These are phyloP conservation scores for Ascochyta viciae-villosae DNA, from an alignment of 2,329 filamentous ascomycete species.

Conservation along the genomic window DNA sequence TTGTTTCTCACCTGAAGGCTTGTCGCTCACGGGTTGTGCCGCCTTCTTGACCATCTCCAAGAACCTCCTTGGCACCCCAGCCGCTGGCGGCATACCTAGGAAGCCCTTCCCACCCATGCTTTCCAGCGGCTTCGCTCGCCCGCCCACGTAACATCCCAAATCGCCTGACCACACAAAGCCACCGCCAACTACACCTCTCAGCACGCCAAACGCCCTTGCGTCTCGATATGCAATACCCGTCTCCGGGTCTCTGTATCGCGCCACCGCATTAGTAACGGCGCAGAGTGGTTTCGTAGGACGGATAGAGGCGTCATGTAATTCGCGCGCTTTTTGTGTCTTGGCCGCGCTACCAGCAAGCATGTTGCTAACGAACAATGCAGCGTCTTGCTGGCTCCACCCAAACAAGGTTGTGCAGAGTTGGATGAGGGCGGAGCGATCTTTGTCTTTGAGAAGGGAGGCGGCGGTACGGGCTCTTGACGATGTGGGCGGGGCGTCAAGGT, in stretches of 20 bases:
- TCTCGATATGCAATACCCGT: conserved; percentile 86
- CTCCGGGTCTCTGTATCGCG: conserved; percentile 82
- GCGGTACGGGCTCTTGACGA: conserved; percentile 59
- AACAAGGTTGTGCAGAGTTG: conserved; percentile 60
- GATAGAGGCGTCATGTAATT: conserved; percentile 29
- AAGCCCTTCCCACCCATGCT: conserved; percentile 40
- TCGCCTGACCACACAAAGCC: conserved; percentile 84
- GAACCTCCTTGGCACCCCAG: conserved; percentile 83
- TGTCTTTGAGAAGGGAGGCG: conserved; percentile 44
- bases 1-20: not conserved
- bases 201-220: conserved; percentile 79
- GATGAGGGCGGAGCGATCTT: conserved; percentile 58
- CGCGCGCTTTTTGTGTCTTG: conserved; percentile 55
- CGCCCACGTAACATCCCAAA: conserved; percentile 83
- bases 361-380: conserved; percentile 36
- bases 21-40: not conserved
- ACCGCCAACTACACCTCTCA: conserved; percentile 74
- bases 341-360: conserved; percentile 53
- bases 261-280: conserved; percentile 81
- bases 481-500: conserved; percentile 51
- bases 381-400: conserved; percentile 39
- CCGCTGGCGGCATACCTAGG: conserved; percentile 65
- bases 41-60: conserved; percentile 40
- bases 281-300: conserved; percentile 59
- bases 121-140: conserved; percentile 46